A percentile compares a stretch with the other conserved stretches of the same genome.
These are phyloP conservation scores for Euphorbia pulcherrima DNA, from an alignment of 345 rosid genomes.

Conservation along the genomic window DNA sequence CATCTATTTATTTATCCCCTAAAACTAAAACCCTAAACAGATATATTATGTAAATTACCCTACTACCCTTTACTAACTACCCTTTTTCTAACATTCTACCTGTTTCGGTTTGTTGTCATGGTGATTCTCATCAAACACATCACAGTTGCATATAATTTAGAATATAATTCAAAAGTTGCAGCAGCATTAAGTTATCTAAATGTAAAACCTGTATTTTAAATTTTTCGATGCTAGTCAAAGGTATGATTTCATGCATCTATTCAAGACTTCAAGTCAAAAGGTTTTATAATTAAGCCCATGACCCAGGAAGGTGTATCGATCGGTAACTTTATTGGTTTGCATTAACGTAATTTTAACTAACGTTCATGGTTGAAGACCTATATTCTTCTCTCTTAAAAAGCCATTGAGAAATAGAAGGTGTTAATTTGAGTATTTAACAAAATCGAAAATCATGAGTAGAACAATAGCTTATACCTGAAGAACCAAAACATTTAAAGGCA, in stretches of 20 bases:
- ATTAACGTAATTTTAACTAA: not conserved
- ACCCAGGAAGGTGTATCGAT: not conserved
- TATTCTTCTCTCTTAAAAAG: slow-evolving; percentile 1
- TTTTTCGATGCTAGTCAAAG: not conserved
- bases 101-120: no score
- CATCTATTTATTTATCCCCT: no score
- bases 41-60: no score
- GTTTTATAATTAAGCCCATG: not conserved
- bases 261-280: not conserved
- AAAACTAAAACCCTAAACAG: no score
- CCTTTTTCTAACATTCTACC: no score
- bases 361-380: not conserved
- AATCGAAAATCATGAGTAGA: slow-evolving; percentile 8
- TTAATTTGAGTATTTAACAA: not conserved
- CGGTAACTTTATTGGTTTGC: not conserved
- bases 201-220: not conserved
- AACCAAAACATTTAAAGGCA: slow-evolving; percentile 82
- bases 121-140: no score
- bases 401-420: not conserved
- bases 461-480: slow-evolving; percentile 58
- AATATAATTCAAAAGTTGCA: not conserved
- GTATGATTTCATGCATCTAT: not conserved
- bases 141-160: no score
- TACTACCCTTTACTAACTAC: no score
- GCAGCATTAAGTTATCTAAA: not conserved